A percentile compares a stretch with the other conserved stretches of the same genome.
phyloP scores from a whole-genome alignment of 2,329 filamentous ascomycete species.

The Colletotrichum sp. region DNA sequence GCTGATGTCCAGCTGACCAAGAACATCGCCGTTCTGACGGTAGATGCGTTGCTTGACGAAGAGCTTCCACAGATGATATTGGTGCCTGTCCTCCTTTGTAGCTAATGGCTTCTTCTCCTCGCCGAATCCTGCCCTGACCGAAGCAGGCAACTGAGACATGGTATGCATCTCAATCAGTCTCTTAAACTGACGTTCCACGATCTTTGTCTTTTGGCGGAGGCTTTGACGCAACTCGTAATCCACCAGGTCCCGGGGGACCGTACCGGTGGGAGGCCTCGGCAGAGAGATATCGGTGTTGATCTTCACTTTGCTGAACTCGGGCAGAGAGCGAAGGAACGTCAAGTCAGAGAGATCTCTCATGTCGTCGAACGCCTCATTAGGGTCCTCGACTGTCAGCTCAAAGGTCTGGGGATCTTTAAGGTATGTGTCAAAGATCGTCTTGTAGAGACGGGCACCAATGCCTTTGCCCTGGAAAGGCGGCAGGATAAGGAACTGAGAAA shows the following conservation, averaged over 20 bases:
- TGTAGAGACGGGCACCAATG: slow-evolving; percentile 82
- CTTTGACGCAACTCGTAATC: slow-evolving; percentile 59
- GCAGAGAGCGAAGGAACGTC: slow-evolving; percentile 62
- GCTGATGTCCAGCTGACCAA: slow-evolving; percentile 70
- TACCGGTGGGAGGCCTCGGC: slow-evolving; percentile 46
- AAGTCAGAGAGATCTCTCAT: slow-evolving; percentile 79
- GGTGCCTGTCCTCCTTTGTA: slow-evolving; percentile 62
- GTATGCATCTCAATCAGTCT: slow-evolving; percentile 79
- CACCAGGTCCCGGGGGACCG: slow-evolving; percentile 57
- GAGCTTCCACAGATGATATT: slow-evolving; percentile 74
- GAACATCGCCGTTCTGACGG: slow-evolving; percentile 72
- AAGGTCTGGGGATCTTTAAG: slow-evolving; percentile 70
- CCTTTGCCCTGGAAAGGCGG: slow-evolving; percentile 85
- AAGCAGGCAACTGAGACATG: slow-evolving; percentile 62
- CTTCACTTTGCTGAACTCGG: slow-evolving; percentile 61
- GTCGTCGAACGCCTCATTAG: slow-evolving; percentile 84
- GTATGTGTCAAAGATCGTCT: slow-evolving; percentile 75
- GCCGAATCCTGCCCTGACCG: slow-evolving; percentile 58
- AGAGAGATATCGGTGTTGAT: slow-evolving; percentile 59
- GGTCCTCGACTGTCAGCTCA: slow-evolving; percentile 93
- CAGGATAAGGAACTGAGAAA: slow-evolving; percentile 92
- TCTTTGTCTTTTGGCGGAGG: slow-evolving; percentile 70
- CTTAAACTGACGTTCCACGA: slow-evolving; percentile 77
- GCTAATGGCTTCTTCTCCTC: slow-evolving; percentile 45
- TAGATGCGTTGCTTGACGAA: slow-evolving; percentile 81